Percentiles rank a stretch among this genome's conserved stretches.
phyloP scores from a whole-genome alignment of 2,329 filamentous ascomycete genomes.

The Gremmenia infestans region DNA sequence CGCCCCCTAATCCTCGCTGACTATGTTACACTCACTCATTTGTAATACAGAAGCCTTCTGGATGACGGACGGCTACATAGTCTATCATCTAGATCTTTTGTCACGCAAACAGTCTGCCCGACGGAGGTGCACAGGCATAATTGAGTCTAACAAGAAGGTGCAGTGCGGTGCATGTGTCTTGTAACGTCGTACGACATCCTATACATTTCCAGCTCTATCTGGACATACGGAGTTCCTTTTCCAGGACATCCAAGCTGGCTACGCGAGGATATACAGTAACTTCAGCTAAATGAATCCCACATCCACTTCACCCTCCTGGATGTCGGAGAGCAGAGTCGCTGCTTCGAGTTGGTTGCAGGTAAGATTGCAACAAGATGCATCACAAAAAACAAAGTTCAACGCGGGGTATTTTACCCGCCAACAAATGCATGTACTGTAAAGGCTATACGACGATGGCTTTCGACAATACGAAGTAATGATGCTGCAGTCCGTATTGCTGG shows the following conservation, averaged over 20 bases:
- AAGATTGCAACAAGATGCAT: slow-evolving; percentile 4
- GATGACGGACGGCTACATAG: neutral
- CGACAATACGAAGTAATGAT: neutral
- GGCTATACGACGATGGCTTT: neutral
- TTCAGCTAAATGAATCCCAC: neutral
- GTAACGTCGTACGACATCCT: neutral
- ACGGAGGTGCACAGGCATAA: slow-evolving; percentile 1
- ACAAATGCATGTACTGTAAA: neutral
- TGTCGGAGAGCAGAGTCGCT: slow-evolving; percentile 5
- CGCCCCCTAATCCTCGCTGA: too few relatives aligned
- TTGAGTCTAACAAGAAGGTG: neutral
- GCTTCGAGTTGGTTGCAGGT: slow-evolving; percentile 8
- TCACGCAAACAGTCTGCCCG: neutral
- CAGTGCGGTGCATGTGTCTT: neutral
- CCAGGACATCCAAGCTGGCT: neutral
- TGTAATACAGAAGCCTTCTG: neutral
- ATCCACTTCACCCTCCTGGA: neutral
- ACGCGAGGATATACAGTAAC: neutral
- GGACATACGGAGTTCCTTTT: neutral
- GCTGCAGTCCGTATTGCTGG: neutral
- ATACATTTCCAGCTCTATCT: neutral
- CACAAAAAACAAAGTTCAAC: neutral
- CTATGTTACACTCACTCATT: neutral
- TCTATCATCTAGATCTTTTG: neutral
- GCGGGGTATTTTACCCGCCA: neutral